phyloP scores from a whole-genome alignment of 257 asterid species.

The Penstemon davidsonii region DNA sequence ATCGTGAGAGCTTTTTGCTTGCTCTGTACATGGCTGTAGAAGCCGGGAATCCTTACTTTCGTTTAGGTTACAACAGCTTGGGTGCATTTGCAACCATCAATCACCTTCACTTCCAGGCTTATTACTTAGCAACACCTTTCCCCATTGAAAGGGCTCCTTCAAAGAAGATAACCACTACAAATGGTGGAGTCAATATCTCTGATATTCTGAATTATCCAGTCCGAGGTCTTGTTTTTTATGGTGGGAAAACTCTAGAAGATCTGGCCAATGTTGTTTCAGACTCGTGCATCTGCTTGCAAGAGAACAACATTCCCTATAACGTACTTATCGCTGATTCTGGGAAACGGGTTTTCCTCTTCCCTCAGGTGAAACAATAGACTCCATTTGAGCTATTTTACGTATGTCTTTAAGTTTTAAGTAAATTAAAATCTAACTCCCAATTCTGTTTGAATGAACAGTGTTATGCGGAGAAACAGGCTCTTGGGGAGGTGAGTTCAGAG shows the following conservation, averaged over 20 bases:
- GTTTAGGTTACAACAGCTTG: slow-evolving; percentile 94
- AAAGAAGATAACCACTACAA: slow-evolving; percentile 53
- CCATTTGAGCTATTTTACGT: no score
- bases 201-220: slow-evolving; percentile 78
- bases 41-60: slow-evolving; percentile 81
- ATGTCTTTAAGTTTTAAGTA: background rate
- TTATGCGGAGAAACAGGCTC: slow-evolving; percentile 97
- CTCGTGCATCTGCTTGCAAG: slow-evolving; percentile 83
- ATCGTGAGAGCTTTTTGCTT: slow-evolving; percentile 73
- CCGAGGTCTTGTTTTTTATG: slow-evolving; percentile 77
- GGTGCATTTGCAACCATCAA: slow-evolving; percentile 99
- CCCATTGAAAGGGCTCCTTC: slow-evolving; percentile 70
- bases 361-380: slow-evolving; percentile 57
- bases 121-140: slow-evolving; percentile 60
- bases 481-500: slow-evolving; percentile 85
- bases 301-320: slow-evolving; percentile 80
- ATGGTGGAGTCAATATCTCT: slow-evolving; percentile 61
- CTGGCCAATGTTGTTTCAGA: slow-evolving; percentile 68
- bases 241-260: slow-evolving; percentile 65
- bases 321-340: slow-evolving; percentile 85
- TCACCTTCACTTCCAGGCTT: slow-evolving; percentile 96
- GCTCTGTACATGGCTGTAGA: slow-evolving; percentile 88
- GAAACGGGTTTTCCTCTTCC: slow-evolving; percentile 79
- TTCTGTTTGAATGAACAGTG: slow-evolving; percentile 56
- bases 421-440: background rate